Percentiles rank a stretch among this genome's conserved stretches.
These are phyloP conservation scores for Cryptococcus sp. DNA, from an alignment of 1,284 basidiomycete genomes.

Conservation along the genomic window DNA sequence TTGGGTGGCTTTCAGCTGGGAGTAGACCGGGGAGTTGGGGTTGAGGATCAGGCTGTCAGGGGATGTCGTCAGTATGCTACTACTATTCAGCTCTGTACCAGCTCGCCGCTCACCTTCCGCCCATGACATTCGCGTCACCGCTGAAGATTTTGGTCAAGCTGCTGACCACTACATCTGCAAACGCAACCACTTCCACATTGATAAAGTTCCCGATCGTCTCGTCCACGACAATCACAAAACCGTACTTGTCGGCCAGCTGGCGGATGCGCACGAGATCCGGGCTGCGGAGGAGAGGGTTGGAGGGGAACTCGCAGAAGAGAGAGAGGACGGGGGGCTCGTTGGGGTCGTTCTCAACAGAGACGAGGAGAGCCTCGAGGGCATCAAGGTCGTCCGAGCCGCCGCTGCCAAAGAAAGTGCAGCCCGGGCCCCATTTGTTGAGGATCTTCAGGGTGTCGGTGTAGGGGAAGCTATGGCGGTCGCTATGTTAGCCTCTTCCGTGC, in stretches of 20 bases:
- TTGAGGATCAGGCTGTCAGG: slow-evolving; percentile 75
- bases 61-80: not conserved
- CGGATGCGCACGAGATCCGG: slow-evolving; percentile 77
- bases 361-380: slow-evolving; percentile 64
- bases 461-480: slow-evolving; percentile 66
- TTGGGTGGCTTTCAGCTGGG: slow-evolving; percentile 61
- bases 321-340: slow-evolving; percentile 51
- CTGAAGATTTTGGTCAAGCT: slow-evolving; percentile 95
- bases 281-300: slow-evolving; percentile 86
- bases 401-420: slow-evolving; percentile 83
- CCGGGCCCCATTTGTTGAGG: slow-evolving; percentile 94
- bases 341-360: not conserved
- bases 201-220: slow-evolving; percentile 96
- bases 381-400: slow-evolving; percentile 76
- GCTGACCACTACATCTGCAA: slow-evolving; percentile 89
- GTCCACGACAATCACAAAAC: slow-evolving; percentile 86
- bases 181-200: slow-evolving; percentile 88
- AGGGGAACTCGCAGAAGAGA: slow-evolving; percentile 78
- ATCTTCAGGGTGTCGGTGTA: slow-evolving; percentile 98
- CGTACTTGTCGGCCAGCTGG: slow-evolving; percentile 77
- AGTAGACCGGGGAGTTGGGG: slow-evolving; percentile 68
- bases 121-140: slow-evolving; percentile 95
- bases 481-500: not conserved
- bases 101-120: slow-evolving; percentile 67
- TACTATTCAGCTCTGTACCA: not conserved